A percentile compares a stretch with the other conserved stretches of the same genome.
Conservation (phyloP, 805 yeast species). For the Starmerella powellii region DNA sequence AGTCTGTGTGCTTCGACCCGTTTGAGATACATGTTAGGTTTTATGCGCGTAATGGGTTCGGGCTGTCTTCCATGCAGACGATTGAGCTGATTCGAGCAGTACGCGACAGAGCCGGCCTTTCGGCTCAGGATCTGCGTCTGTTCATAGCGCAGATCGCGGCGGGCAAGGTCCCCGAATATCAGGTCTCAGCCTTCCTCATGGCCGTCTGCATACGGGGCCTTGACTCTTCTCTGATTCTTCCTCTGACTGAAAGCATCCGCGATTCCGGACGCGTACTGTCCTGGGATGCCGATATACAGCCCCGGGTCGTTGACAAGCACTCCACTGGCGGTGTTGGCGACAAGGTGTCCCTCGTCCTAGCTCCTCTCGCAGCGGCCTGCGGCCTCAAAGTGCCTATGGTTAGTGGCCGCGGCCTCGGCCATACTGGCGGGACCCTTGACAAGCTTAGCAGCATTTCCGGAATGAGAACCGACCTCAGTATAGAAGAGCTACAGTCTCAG, state of each 20-base stretch:
- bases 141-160: neutral
- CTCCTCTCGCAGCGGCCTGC: conserved; percentile 4
- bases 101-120: neutral
- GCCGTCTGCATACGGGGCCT: conserved; percentile 3
- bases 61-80: neutral
- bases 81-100: neutral
- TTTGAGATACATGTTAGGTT: no score
- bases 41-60: no score
- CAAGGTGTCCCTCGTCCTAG: conserved; percentile 2
- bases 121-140: neutral
- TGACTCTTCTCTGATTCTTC: neutral
- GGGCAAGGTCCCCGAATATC: neutral
- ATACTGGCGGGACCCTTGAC: conserved; percentile 7
- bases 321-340: conserved; percentile 11
- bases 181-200: conserved; percentile 6
- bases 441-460: conserved; percentile 3
- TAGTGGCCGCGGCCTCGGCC: conserved; percentile 5
- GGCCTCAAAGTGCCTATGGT: conserved; percentile 6
- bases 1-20: no score
- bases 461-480: neutral
- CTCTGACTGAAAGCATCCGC: conserved; percentile 1
- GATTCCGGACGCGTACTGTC: conserved; percentile 1
- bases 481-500: neutral
- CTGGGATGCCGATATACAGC: neutral
- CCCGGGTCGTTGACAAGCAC: conserved; percentile 3